These are phyloP conservation scores for Lolium perenne DNA, from an alignment of 176 grass and related monocot genomes.

Conservation along the genomic window DNA sequence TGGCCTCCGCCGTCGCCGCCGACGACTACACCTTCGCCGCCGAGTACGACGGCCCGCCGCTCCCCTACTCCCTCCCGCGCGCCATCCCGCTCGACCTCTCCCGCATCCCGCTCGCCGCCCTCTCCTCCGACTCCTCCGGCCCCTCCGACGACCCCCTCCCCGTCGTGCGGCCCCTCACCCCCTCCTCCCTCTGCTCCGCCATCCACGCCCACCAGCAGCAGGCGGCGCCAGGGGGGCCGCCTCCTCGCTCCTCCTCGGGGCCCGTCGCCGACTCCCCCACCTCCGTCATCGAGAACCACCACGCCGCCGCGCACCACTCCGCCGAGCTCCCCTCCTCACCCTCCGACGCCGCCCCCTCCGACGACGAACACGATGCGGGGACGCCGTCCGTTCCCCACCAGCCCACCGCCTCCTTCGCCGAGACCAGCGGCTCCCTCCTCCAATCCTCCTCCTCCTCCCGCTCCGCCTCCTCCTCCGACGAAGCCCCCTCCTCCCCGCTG, in stretches of 20 bases:
- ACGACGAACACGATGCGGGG: not conserved
- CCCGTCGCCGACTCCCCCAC: conserved; percentile 66
- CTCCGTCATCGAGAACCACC: conserved; percentile 93
- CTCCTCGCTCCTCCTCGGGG: conserved; percentile 1
- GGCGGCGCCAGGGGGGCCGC: too few species aligned
- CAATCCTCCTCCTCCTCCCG: conserved; percentile 38
- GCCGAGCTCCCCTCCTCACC: conserved; percentile 68
- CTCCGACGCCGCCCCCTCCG: conserved; percentile 49
- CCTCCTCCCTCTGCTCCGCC: conserved; percentile 53
- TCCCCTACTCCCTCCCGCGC: conserved; percentile 79
- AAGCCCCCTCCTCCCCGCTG: not conserved
- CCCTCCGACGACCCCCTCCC: conserved; percentile 57
- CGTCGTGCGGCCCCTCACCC: conserved; percentile 79
- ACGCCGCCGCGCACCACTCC: conserved; percentile 67
- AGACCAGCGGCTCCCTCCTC: conserved; percentile 52
- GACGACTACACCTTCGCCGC: conserved; percentile 84
- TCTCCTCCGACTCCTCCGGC: conserved; percentile 41
- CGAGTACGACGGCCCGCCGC: conserved; percentile 89
- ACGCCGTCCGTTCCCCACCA: conserved; percentile 30
- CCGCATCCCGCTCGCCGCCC: conserved; percentile 77
- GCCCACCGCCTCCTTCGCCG: conserved; percentile 48
- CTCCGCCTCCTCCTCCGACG: not conserved
- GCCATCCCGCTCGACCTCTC: conserved; percentile 86
- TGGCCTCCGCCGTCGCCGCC: conserved; percentile 15
- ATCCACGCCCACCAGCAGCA: too few species aligned